These are phyloP conservation scores for Cicer judaicum DNA, from an alignment of 306 rosid species.

Conservation along the genomic window DNA sequence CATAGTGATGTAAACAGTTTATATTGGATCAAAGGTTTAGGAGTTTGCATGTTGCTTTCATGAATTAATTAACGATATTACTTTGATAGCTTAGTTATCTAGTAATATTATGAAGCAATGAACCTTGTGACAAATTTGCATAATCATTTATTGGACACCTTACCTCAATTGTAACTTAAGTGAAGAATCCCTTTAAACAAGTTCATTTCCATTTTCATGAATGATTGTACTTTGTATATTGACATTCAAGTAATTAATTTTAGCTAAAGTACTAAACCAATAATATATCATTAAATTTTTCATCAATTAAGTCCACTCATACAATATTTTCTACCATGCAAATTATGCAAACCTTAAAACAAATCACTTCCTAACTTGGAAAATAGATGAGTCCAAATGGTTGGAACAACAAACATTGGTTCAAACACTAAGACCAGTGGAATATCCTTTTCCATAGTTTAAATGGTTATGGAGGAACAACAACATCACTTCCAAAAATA, in stretches of 20 bases:
- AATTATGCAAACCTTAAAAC: conserved; percentile 15
- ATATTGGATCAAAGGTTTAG: not conserved
- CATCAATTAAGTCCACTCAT: conserved; percentile 4
- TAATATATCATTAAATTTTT: conserved; percentile 11
- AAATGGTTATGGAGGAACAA: conserved; percentile 5
- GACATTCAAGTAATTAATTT: conserved; percentile 27
- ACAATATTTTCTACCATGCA: not conserved
- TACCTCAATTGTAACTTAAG: conserved; percentile 33
- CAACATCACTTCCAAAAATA: not conserved
- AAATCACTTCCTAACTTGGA: conserved; percentile 6
- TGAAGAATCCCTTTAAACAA: conserved; percentile 43
- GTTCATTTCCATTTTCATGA: conserved; percentile 27
- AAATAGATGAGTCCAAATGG: conserved; percentile 3
- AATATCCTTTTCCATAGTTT: conserved; percentile 22
- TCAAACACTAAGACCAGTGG: conserved; percentile 6
- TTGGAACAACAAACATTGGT: conserved; percentile 21
- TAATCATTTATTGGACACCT: conserved; percentile 34
- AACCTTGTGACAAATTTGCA: conserved; percentile 28
- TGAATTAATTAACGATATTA: conserved; percentile 6
- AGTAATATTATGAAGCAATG: conserved; percentile 36
- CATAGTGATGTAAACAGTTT: too few relatives aligned
- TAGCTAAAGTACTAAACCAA: conserved; percentile 38
- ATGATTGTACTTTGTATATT: not conserved
- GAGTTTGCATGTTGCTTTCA: conserved; percentile 39
- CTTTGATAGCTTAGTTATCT: conserved; percentile 31